Conservation (phyloP, 1,284 basidiomycete species). For the Ustilago cynodontis region DNA sequence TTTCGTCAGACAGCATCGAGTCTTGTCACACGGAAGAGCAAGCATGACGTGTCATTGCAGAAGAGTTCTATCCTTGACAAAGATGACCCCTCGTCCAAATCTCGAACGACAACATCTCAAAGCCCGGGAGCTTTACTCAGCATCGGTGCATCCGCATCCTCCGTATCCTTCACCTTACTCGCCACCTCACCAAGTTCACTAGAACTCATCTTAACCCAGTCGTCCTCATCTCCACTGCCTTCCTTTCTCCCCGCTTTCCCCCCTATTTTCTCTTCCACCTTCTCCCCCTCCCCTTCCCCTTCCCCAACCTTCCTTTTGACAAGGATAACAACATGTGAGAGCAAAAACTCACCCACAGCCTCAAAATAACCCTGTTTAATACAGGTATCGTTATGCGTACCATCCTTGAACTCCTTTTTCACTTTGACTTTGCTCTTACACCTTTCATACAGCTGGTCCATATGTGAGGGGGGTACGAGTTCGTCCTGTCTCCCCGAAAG, state of each 20-base stretch:
- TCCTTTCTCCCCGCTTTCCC: slow-evolving; percentile 8
- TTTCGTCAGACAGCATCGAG: too few relatives aligned
- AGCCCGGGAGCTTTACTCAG: slow-evolving; percentile 37
- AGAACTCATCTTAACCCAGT: slow-evolving; percentile 61
- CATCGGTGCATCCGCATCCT: slow-evolving; percentile 16
- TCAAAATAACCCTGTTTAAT: slow-evolving; percentile 65
- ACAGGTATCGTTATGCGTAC: slow-evolving; percentile 75
- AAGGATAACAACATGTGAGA: slow-evolving; percentile 44
- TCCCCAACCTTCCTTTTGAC: slow-evolving; percentile 5
- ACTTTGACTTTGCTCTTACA: slow-evolving; percentile 72
- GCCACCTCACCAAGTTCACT: slow-evolving; percentile 35
- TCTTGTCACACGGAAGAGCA: too few relatives aligned
- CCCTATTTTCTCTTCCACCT: neutral
- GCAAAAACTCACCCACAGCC: slow-evolving; percentile 58
- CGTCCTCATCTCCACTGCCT: slow-evolving; percentile 33
- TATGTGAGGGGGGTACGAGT: slow-evolving; percentile 86
- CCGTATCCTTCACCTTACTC: neutral
- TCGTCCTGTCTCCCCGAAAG: slow-evolving; percentile 83
- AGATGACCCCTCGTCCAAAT: too few relatives aligned
- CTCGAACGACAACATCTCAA: too few relatives aligned
- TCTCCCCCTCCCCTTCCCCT: neutral
- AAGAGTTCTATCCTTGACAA: too few relatives aligned
- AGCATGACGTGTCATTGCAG: too few relatives aligned
- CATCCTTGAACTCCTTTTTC: slow-evolving; percentile 73
- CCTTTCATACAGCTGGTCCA: slow-evolving; percentile 81